Evolutionary conservation across 176 grass and related monocot species (phyloP).

Genomic region (Poa pratensis): DNA sequence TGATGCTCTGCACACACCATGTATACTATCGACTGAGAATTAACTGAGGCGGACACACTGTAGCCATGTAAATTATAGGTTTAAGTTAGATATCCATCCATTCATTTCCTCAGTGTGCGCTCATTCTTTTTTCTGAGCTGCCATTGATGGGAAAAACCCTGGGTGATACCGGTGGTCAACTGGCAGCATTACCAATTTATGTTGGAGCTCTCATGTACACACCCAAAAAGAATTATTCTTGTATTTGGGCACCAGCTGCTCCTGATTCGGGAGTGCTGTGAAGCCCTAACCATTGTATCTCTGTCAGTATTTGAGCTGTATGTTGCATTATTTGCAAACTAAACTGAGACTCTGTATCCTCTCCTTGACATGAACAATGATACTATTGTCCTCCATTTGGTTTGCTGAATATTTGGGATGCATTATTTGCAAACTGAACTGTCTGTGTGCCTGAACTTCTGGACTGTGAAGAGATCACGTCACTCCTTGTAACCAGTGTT

Average conservation of each 20-base stretch:
- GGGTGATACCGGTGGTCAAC: slow-evolving; percentile 43
- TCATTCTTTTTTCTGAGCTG: slow-evolving; percentile 68
- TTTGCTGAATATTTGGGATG: slow-evolving; percentile 16
- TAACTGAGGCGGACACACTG: slow-evolving; percentile 41
- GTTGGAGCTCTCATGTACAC: slow-evolving; percentile 50
- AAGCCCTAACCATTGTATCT: slow-evolving; percentile 49
- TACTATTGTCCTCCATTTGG: not conserved
- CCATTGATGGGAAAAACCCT: slow-evolving; percentile 52
- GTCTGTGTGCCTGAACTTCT: not conserved
- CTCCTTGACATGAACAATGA: slow-evolving; percentile 12
- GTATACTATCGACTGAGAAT: slow-evolving; percentile 42
- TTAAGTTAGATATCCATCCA: slow-evolving; percentile 52
- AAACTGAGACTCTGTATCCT: slow-evolving; percentile 10
- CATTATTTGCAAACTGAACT: too few relatives aligned
- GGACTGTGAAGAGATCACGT: not conserved
- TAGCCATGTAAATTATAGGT: slow-evolving; percentile 54
- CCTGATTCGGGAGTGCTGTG: slow-evolving; percentile 30
- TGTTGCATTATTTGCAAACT: slow-evolving; percentile 23
- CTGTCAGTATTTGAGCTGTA: slow-evolving; percentile 32
- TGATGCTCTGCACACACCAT: slow-evolving; percentile 9
- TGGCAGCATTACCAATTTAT: slow-evolving; percentile 32
- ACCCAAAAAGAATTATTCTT: slow-evolving; percentile 32
- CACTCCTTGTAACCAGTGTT: not conserved
- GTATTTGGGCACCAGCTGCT: slow-evolving; percentile 33
- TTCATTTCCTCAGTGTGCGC: slow-evolving; percentile 56